A percentile compares a stretch with the other conserved stretches of the same genome.
phyloP scores from a whole-genome alignment of 2,329 filamentous ascomycete genomes.

The Sarocladium strictum region DNA sequence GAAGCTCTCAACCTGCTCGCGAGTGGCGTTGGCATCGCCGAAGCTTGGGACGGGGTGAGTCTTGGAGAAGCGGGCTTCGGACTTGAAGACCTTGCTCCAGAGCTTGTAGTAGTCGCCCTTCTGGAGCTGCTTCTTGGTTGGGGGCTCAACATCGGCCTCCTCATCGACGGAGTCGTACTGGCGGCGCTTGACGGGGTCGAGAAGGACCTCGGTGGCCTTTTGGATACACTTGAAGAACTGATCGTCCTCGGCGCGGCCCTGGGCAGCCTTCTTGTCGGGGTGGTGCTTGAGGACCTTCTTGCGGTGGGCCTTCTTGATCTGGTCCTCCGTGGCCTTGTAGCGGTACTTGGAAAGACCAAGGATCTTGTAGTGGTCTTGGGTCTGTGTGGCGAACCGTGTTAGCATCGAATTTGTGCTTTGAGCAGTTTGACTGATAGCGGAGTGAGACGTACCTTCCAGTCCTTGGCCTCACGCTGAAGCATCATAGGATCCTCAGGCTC shows the following conservation, averaged over 20 bases:
- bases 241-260: constrained; percentile 83
- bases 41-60: constrained; percentile 81
- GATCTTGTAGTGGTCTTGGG: constrained; percentile 96
- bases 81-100: constrained; percentile 84
- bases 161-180: constrained; percentile 98
- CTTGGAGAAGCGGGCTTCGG: constrained; percentile 90
- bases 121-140: constrained; percentile 80
- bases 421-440: not conserved
- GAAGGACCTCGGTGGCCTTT: constrained; percentile 89
- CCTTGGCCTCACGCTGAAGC: constrained; percentile 90
- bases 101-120: constrained; percentile 94
- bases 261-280: constrained; percentile 96
- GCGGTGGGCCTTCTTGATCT: constrained; percentile 98
- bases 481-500: constrained; percentile 91
- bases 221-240: constrained; percentile 99
- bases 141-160: constrained; percentile 84
- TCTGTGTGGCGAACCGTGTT: constrained; percentile 36
- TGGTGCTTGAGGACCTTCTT: constrained; percentile 99
- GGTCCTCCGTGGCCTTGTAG: constrained; percentile 87
- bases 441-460: constrained; percentile 80
- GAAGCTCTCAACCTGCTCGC: constrained; percentile 88
- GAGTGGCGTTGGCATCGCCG: constrained; percentile 75
- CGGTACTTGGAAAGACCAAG: constrained; percentile 90
- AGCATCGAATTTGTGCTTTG: not conserved
- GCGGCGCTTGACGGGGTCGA: constrained; percentile 84